phyloP scores from a whole-genome alignment of 108 stramenopile genomes.

The Nitzschia putrida region DNA sequence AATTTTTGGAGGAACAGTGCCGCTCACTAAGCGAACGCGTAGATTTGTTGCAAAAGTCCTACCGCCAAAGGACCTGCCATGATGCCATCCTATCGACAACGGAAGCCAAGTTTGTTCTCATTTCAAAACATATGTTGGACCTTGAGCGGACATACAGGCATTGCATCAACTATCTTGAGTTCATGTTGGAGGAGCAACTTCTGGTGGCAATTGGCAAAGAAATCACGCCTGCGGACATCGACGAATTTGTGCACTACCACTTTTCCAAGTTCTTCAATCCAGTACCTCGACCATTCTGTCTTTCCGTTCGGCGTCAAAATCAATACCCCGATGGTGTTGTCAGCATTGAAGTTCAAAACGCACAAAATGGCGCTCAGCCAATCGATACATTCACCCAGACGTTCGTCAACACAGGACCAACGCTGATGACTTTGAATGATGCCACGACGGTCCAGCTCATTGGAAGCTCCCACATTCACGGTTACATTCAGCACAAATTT shows the following conservation, averaged over 20 bases:
- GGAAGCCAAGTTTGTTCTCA: constrained; percentile 37
- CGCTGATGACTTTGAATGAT: constrained; percentile 45
- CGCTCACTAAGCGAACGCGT: constrained; percentile 36
- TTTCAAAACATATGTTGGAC: constrained; percentile 21
- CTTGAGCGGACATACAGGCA: constrained; percentile 17
- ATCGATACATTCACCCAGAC: constrained; percentile 47
- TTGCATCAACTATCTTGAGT: constrained; percentile 50
- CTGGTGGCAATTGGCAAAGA: constrained; percentile 72
- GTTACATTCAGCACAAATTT: constrained; percentile 57
- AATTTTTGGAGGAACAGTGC: constrained; percentile 46
- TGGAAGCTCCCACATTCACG: constrained; percentile 70
- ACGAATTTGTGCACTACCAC: constrained; percentile 61
- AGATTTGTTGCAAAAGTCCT: constrained; percentile 3
- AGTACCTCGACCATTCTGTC: constrained; percentile 66
- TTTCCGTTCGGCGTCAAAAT: constrained; percentile 59
- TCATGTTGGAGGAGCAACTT: constrained; percentile 60
- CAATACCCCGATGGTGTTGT: constrained; percentile 66
- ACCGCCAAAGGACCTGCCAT: constrained; percentile 1
- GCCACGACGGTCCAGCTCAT: constrained; percentile 54
- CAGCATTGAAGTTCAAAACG: constrained; percentile 29
- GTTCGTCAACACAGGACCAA: constrained; percentile 1
- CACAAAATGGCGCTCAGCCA: constrained; percentile 20
- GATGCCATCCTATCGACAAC: constrained; percentile 23
- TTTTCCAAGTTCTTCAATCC: constrained; percentile 46
- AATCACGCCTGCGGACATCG: constrained; percentile 56